Evolutionary conservation across 768 basidiomycete genomes (phyloP), one percentile per base, ranked within the genome.

Genomic region (Tricholoma bakamatsutake): DNA sequence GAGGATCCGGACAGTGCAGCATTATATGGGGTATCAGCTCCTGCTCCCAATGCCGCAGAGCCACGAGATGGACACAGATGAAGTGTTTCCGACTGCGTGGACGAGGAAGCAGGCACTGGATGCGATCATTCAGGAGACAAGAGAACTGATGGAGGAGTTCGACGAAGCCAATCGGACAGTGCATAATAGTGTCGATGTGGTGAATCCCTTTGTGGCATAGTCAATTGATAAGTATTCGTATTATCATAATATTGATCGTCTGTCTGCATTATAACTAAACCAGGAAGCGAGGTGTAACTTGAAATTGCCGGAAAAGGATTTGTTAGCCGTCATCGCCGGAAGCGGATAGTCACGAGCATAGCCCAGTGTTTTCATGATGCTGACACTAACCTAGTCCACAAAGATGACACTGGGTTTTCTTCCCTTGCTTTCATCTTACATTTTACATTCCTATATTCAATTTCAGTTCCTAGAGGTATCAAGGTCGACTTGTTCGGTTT

Each of bases 1-100:
- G 33, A 73, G 85, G 28, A 80, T 90, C 24, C 74, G 87, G 17
- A 66, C 78, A 2, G 83, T 86, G 21, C 87, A 88, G 67, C 72
- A 71, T 11, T 76, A 73, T 52, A 77, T 88, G 76, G 87, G 87
- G 2, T 89, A 88, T 65, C 73, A 78, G 13, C 65, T 71, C 4
- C 66, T 87, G 28, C 69, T 88, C 7, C 83, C 84, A 10, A 58
- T 80, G 45, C 76, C 76, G 8, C 58, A 62, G 30, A 65, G 64
- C 21, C 65, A 64, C 28, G 66, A 64, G 35, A 64, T 64, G 5
- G 70, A 66, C 5, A 60, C 57, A 11, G 71, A 76, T 17, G 67
- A 76, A 46, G 65, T 68, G 39, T 64, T 66, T 45, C 62, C 68
- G 56, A 70, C 64, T 62, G 75, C 77, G 9, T 87, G 85, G 85